Conservation (phyloP, 805 yeast genomes). For the Myxozyma lipomycoides region DNA sequence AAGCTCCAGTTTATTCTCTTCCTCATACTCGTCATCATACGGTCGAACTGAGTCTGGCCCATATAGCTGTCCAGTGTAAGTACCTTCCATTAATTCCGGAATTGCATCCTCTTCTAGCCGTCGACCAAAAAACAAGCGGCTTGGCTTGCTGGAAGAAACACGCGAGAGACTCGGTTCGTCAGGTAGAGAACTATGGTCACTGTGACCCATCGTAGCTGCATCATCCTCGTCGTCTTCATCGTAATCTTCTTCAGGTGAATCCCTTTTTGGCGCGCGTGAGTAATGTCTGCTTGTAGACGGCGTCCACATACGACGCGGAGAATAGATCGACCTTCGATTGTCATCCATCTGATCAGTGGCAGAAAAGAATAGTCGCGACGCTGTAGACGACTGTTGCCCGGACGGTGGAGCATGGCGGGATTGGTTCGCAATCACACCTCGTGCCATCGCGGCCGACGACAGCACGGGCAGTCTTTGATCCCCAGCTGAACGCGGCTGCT, state of each 20-base stretch:
- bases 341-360: slow-evolving; percentile 10
- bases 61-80: slow-evolving; percentile 24
- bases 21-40: slow-evolving; percentile 10
- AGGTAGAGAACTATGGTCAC: slow-evolving; percentile 3
- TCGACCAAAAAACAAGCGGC: slow-evolving; percentile 11
- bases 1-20: background rate
- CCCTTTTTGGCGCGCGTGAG: slow-evolving; percentile 1
- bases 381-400: slow-evolving; percentile 4
- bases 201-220: slow-evolving; percentile 5
- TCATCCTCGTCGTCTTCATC: slow-evolving; percentile 20
- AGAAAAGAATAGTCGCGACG: slow-evolving; percentile 22
- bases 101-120: slow-evolving; percentile 9
- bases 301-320: slow-evolving; percentile 20
- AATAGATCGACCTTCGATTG: slow-evolving; percentile 13
- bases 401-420: background rate
- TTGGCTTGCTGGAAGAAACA: slow-evolving; percentile 1
- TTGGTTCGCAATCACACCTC: background rate
- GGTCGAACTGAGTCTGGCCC: slow-evolving; percentile 26
- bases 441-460: slow-evolving; percentile 1
- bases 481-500: background rate
- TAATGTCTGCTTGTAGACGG: background rate
- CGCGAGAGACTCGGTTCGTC: slow-evolving; percentile 1
- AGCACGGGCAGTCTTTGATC: background rate
- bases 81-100: slow-evolving; percentile 14
- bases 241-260: slow-evolving; percentile 10